Evolutionary conservation across 2,329 filamentous ascomycete genomes (phyloP).

Genomic region (Epichloe bromicola): DNA sequence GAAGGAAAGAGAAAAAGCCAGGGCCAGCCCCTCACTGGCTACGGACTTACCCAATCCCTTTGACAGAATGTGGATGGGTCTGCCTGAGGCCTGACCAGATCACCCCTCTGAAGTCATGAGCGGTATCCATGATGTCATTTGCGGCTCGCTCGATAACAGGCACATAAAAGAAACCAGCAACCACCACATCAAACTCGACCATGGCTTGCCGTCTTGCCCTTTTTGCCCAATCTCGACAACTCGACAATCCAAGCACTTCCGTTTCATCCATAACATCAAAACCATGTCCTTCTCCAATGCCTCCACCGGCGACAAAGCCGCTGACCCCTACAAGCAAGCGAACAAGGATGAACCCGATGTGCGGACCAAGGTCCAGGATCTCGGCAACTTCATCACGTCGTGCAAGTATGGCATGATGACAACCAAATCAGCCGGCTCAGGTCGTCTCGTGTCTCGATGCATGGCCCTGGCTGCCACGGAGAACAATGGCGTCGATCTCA

Average conservation of each 20-base stretch:
- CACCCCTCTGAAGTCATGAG: background rate
- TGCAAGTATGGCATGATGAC: slow-evolving; percentile 87
- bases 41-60: too few species aligned
- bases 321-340: slow-evolving; percentile 72
- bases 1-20: too few species aligned
- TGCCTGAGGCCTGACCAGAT: too few species aligned
- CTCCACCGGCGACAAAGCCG: slow-evolving; percentile 46
- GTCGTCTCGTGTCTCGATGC: slow-evolving; percentile 62
- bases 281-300: slow-evolving; percentile 38
- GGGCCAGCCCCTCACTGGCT: too few species aligned
- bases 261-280: background rate
- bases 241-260: too few species aligned
- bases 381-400: slow-evolving; percentile 55
- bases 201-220: accelerated
- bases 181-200: background rate
- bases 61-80: too few species aligned
- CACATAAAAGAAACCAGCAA: background rate
- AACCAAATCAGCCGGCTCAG: slow-evolving; percentile 52
- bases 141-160: background rate
- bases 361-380: slow-evolving; percentile 63
- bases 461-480: slow-evolving; percentile 83
- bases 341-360: slow-evolving; percentile 49
- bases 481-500: slow-evolving; percentile 61
- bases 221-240: too few species aligned
- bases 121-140: slow-evolving; percentile 1